Evolutionary conservation across 139 green algal species (phyloP).

Genomic region (Chlamydomonas incerta): DNA sequence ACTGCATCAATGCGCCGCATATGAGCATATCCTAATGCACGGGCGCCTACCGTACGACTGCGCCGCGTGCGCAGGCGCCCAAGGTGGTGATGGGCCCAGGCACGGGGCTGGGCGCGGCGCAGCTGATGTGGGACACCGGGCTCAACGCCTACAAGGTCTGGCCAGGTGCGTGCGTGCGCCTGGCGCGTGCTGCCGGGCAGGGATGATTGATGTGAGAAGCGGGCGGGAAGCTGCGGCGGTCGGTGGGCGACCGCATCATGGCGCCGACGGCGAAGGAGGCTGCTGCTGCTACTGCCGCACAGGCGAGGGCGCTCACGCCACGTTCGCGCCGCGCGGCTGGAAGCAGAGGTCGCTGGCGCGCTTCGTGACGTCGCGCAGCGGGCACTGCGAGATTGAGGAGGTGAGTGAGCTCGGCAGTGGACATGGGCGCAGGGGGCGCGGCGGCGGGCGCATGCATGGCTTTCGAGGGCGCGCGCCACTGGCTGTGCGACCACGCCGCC

Average conservation of each 20-base stretch:
- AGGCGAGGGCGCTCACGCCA: conserved; percentile 88
- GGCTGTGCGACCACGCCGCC: no score
- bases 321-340: conserved; percentile 87
- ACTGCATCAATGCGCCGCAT: no score
- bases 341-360: conserved; percentile 86
- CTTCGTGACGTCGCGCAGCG: conserved; percentile 73
- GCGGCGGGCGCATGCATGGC: no score
- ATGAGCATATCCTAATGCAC: no score
- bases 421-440: no score
- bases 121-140: conserved; percentile 88
- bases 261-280: no score
- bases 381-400: conserved; percentile 89
- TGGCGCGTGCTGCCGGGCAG: no score
- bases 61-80: conserved; percentile 61
- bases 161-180: conserved; percentile 43
- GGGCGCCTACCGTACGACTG: no score
- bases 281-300: background rate
- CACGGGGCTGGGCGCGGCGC: conserved; percentile 90
- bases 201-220: no score
- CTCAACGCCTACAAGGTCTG: conserved; percentile 59
- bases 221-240: no score
- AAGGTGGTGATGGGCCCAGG: conserved; percentile 92
- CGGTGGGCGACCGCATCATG: no score
- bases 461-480: no score
- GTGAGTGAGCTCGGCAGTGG: conserved; percentile 20